Conservation (phyloP, 768 basidiomycete species). For the Podaxis sp. region DNA sequence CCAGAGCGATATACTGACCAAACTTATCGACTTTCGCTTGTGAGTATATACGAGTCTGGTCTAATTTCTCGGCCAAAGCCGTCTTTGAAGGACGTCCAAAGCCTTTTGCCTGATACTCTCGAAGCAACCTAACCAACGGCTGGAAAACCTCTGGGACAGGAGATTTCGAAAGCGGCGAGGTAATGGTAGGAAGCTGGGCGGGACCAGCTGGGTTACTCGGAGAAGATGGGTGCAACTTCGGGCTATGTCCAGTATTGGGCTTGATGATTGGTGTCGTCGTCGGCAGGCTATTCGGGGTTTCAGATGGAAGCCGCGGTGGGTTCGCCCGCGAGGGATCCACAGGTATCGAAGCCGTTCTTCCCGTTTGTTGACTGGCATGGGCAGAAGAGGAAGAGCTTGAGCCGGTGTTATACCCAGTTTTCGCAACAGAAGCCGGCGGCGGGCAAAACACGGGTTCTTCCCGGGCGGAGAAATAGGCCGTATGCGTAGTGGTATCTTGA, state of each 20-base stretch:
- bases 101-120: slow-evolving; percentile 26
- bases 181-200: not conserved
- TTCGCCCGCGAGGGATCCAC: not conserved
- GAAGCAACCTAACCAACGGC: slow-evolving; percentile 15
- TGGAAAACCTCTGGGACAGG: slow-evolving; percentile 6
- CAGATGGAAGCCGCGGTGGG: not conserved
- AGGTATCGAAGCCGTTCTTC: not conserved
- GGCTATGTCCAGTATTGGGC: not conserved
- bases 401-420: not conserved
- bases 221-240: not conserved
- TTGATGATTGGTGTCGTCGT: not conserved
- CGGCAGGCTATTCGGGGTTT: not conserved
- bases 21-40: slow-evolving; percentile 41
- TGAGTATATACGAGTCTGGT: slow-evolving; percentile 32
- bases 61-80: slow-evolving; percentile 32
- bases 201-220: not conserved
- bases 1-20: slow-evolving; percentile 38
- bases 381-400: not conserved
- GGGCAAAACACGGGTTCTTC: not conserved
- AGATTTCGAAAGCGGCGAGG: not conserved
- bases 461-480: slow-evolving; percentile 1
- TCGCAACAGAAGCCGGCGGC: not conserved
- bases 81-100: slow-evolving; percentile 35
- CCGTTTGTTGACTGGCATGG: not conserved
- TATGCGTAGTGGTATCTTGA: not conserved